Base-by-base conservation (phyloP, 805 yeast genomes). In the Brettanomyces nanus region DNA sequence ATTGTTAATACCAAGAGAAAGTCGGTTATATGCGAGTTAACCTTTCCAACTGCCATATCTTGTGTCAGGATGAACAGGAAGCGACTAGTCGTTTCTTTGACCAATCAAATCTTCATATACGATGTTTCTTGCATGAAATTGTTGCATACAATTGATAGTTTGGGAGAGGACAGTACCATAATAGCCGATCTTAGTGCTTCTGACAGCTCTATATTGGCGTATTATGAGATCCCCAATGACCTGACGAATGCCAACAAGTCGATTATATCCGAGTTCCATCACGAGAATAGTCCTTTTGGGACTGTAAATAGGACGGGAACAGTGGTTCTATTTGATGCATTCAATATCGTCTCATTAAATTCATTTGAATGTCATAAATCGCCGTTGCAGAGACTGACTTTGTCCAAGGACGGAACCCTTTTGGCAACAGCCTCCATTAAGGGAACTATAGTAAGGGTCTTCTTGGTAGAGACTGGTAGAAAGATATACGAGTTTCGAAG, bases 111-210 rank as follows among this genome's bases (percentile, higher is more conserved):
- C 7, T 84, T 78, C 55, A 75, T 90, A 33, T 92, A 90, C 62
- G 97, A 90, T 58, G 80, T 90, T 44, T 77, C 92, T 40, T 85
- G 94, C 56, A 87, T 90, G 80, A 78, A 84, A 51, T 71, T 89
- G 19, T 56, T 90, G 30, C 83, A 78, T 50, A 79, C 81, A 1
- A 71, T 82, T 26, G 86, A 82, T 34, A 71, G 77, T 1, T 52
- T 64, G 19, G 39, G 14, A 62, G 67, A n/a, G 68, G 71, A 44
- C 38, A 43, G 40, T 28, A 28, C 40, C 4, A 34, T 47, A 6
- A 46, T 54, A 9, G 56, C 55, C 13, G 59, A 56, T 19, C 42
- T 62, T 19, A 48, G 61, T 52, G 51, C 75, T 2, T 56, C 58
- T 18, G 78, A 73, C 36, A 66, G 62, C 33, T 70, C 77, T 33